phyloP scores from a whole-genome alignment of 495 filamentous ascomycete species.

The Wilcoxina mikolae region DNA sequence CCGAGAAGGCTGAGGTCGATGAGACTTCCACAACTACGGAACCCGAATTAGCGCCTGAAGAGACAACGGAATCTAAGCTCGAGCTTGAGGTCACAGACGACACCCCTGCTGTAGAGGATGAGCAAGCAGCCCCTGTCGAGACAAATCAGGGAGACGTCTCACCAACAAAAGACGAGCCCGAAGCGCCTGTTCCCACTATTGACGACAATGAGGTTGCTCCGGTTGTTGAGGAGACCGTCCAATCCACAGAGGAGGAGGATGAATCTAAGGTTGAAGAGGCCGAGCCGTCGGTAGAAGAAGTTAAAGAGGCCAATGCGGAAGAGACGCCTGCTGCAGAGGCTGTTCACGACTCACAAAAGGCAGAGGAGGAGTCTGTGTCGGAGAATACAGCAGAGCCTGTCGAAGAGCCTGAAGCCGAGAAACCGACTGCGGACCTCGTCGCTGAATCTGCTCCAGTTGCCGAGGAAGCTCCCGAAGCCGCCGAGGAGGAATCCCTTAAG shows the following conservation, averaged over 20 bases:
- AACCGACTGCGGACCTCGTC: too few relatives aligned
- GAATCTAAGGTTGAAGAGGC: neutral
- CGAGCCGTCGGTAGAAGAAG: neutral
- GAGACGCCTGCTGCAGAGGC: neutral
- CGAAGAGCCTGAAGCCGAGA: constrained; percentile 33
- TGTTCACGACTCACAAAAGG: neutral
- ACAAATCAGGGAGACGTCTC: neutral
- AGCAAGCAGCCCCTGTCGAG: neutral
- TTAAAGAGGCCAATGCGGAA: constrained; percentile 3
- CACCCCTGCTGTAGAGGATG: neutral
- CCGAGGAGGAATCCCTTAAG: constrained; percentile 6
- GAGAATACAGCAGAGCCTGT: constrained; percentile 36
- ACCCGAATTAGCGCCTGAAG: neutral
- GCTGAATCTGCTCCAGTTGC: constrained; percentile 12
- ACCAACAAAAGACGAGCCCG: neutral
- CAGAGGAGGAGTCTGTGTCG: neutral
- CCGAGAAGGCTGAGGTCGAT: neutral
- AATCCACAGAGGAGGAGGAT: neutral
- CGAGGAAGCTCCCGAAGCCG: constrained; percentile 11
- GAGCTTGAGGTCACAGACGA: neutral
- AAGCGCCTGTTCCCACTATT: neutral
- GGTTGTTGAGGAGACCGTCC: neutral
- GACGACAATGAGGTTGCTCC: constrained; percentile 2
- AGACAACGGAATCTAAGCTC: neutral
- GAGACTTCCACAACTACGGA: neutral